Base-by-base conservation (phyloP, 495 filamentous ascomycete genomes). In the Penicillium odoratum region DNA sequence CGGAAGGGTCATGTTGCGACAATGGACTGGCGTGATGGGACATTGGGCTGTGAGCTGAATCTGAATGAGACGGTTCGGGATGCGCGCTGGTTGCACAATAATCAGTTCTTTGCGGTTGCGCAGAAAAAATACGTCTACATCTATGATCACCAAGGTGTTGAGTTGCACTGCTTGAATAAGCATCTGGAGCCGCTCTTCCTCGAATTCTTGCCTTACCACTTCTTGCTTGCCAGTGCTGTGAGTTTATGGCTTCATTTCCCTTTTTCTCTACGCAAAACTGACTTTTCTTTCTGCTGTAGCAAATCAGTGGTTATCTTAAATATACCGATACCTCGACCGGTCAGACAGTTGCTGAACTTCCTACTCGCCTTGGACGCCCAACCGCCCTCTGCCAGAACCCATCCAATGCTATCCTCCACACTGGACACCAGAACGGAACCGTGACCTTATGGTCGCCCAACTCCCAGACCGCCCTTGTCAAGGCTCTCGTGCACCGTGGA, bases 381-480 rank as follows among this genome's bases (percentile, higher is more conserved):
- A 93, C 92, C 26, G 81, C 92, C 18, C 81, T 98, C 55, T 78
- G 83, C 6, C 93, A 97, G 62, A 98, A 98, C 70, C 87, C 89
- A 0, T 85, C 86, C 61, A 98, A 98, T 68, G 95, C 92, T 21
- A 88, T 98, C 48, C 76, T 97, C 26, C 90, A 97, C 64, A 81
- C 90, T 51, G 94, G 94, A 31, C 92, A 97, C 66, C 91, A 95
- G 68, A 97, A 97, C 66, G 94, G 94, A 59, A 89, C 88, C 4
- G 92, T 98, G 46, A 92, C 89, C 3, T 78, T 98, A 42, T 98
- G 93, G 93, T 96, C 92, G n/a, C 94, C 94, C 0, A 98, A 97
- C 70, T 87, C 87, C 3, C 80, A 85, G 26, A 90, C 89, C 11
- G 88, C 93, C 0, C 80, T 97, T 6, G 94, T 96, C 15, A 98